Conservation (phyloP, 2,329 filamentous ascomycete species). For the Xylaria digitata region DNA sequence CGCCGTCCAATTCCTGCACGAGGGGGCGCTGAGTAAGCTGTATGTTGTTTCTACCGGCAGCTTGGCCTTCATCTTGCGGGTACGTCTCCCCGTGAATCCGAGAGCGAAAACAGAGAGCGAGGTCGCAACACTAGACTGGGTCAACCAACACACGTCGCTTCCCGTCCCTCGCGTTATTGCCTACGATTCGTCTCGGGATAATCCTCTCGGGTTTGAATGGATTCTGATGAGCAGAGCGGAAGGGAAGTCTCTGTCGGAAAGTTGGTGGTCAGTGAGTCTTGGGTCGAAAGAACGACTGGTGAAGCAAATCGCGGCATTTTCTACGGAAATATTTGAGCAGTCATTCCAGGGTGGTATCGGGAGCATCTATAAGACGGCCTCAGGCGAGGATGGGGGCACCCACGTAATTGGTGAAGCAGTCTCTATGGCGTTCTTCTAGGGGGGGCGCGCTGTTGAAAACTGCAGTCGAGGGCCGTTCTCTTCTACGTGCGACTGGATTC, state of each 20-base stretch:
- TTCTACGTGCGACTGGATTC: slow-evolving; percentile 39
- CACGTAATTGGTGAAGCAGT: slow-evolving; percentile 43
- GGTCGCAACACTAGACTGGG: slow-evolving; percentile 49
- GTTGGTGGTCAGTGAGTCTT: slow-evolving; percentile 43
- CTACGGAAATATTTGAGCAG: slow-evolving; percentile 35
- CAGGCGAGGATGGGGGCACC: not conserved
- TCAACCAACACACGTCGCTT: slow-evolving; percentile 41
- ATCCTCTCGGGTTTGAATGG: slow-evolving; percentile 50
- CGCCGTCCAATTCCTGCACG: slow-evolving; percentile 37
- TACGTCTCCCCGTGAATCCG: slow-evolving; percentile 45
- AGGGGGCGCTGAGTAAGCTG: slow-evolving; percentile 43
- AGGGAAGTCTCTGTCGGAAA: slow-evolving; percentile 45
- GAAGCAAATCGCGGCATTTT: slow-evolving; percentile 46
- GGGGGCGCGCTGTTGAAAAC: slow-evolving; percentile 37
- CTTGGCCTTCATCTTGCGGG: slow-evolving; percentile 50
- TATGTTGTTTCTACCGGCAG: slow-evolving; percentile 41
- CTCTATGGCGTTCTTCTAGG: slow-evolving; percentile 49
- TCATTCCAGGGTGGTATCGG: slow-evolving; percentile 46
- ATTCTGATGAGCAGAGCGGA: slow-evolving; percentile 47
- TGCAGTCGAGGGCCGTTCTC: slow-evolving; percentile 39
- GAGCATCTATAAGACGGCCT: slow-evolving; percentile 42
- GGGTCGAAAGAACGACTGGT: slow-evolving; percentile 47
- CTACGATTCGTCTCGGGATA: slow-evolving; percentile 41
- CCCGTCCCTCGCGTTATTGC: slow-evolving; percentile 44
- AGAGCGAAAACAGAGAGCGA: slow-evolving; percentile 46